phyloP scores from a whole-genome alignment of 192 early-diverging fungal species.

The Dissophora ornata region DNA sequence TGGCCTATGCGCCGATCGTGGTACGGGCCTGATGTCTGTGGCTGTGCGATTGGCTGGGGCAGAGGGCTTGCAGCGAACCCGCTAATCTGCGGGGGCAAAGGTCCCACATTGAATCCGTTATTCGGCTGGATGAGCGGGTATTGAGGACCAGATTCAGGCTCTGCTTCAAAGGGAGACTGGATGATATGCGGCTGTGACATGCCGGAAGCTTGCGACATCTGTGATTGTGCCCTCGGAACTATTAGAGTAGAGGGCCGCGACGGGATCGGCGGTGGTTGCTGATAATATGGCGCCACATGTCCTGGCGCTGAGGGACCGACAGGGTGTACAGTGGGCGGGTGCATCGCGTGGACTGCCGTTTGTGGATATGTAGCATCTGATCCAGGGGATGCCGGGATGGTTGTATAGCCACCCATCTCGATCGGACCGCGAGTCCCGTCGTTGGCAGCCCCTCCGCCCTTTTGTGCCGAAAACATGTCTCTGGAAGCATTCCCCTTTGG shows the following conservation, averaged over 20 bases:
- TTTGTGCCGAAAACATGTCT: neutral
- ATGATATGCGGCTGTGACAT: slow-evolving; percentile 7
- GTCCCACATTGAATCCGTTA: no score
- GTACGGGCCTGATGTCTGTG: neutral
- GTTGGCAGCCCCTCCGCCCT: neutral
- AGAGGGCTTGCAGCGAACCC: neutral
- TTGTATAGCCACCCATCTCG: slow-evolving; percentile 15
- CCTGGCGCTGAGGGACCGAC: neutral
- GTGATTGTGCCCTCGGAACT: neutral
- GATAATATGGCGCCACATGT: neutral
- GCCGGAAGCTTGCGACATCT: neutral
- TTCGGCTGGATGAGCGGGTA: slow-evolving; percentile 1
- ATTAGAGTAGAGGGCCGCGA: neutral
- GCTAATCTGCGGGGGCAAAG: neutral
- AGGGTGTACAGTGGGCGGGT: no score
- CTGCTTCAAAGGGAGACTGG: slow-evolving; percentile 17
- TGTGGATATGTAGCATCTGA: neutral
- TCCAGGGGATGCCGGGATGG: slow-evolving; percentile 9
- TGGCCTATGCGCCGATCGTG: slow-evolving; percentile 1
- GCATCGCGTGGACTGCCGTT: neutral
- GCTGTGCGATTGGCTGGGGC: neutral
- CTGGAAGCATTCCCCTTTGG: neutral
- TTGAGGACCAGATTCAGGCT: neutral
- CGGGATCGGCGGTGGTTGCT: neutral
- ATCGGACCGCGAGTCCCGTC: neutral